Base-by-base conservation (phyloP, 2,329 filamentous ascomycete species). In the Alternaria viburni region DNA sequence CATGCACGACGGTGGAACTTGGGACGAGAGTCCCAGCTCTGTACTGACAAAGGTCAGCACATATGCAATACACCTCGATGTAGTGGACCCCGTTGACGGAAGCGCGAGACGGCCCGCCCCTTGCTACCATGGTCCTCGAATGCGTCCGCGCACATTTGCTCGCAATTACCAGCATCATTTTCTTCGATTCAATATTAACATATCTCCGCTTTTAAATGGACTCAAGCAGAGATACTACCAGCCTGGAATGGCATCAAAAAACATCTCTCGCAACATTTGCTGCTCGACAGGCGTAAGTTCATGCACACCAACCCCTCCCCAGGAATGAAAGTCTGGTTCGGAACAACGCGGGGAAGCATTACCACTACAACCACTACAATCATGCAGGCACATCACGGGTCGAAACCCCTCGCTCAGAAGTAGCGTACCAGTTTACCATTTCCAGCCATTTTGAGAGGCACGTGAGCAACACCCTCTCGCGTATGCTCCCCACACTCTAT, bases 111-210 rank as follows among this genome's bases (percentile, higher is more conserved):
- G 46, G 47, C 54, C 57, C 57, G 55, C n/a, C 12, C 19, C 28
- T 30, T 17, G 54, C 23, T 57, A 54, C 59, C 59, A 67, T 59
- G 65, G 65, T 65, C 44, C 36, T 36, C 12, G 17, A 49, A 25
- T 6, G 9, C 19, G 25, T 15, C 19, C 43, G 11, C 46, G 19
- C 55, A 54, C 25, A 44, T 52, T 52, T 23, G 49, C 49, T 12
- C 17, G n/a, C 25, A 5, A 19, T 12, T 23, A 51, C 21, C 13
- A 8, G 28, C 9, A 6, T 23, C 12, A 23, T 12, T n/a, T 21
- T 9, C 8, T 25, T 36, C 49, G 5, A 52, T 15, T 9, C 19
- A 23, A 15, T 12, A 3, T 6, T 2, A 23, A 1, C 46, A 50
- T 12, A 11, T 4, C 1, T 52, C 30, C 5, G 12, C 19, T 30